Percentiles rank a stretch among this genome's conserved stretches.
Evolutionary conservation across 1,284 basidiomycete species (phyloP).

Genomic region (Lentinus polychrous): DNA sequence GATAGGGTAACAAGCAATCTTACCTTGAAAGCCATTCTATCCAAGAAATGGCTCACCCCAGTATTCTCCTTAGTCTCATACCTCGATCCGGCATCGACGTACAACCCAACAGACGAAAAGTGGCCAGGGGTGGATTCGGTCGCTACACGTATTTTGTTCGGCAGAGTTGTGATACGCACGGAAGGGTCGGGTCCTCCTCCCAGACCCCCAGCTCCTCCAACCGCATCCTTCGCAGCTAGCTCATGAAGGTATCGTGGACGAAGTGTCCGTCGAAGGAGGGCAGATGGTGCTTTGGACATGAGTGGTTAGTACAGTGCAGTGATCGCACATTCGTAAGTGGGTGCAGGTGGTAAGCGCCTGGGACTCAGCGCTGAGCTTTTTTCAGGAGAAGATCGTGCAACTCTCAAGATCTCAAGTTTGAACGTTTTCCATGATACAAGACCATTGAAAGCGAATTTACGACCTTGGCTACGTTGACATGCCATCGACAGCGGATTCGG

Average conservation of each 20-base stretch:
- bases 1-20: too few species aligned
- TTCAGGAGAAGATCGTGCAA: too few species aligned
- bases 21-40: conserved; percentile 96
- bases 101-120: conserved; percentile 91
- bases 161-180: conserved; percentile 74
- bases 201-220: background rate
- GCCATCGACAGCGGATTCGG: too few species aligned
- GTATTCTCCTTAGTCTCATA: conserved; percentile 76
- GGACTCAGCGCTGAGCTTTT: too few species aligned
- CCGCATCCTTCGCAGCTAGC: background rate
- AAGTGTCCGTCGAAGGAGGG: conserved; percentile 12
- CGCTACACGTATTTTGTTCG: conserved; percentile 89
- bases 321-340: too few species aligned
- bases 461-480: too few species aligned
- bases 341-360: too few species aligned
- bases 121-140: conserved; percentile 91
- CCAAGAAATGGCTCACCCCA: conserved; percentile 88
- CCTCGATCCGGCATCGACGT: conserved; percentile 91
- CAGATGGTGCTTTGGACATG: conserved; percentile 19
- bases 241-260: conserved; percentile 9
- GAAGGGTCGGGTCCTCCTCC: conserved; percentile 19
- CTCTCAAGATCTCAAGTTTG: too few species aligned
- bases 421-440: too few species aligned
- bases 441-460: too few species aligned
- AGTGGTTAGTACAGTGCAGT: too few species aligned